These are phyloP conservation scores for Drosera capensis DNA, from an alignment of 148 eudicot genomes.

Conservation along the genomic window DNA sequence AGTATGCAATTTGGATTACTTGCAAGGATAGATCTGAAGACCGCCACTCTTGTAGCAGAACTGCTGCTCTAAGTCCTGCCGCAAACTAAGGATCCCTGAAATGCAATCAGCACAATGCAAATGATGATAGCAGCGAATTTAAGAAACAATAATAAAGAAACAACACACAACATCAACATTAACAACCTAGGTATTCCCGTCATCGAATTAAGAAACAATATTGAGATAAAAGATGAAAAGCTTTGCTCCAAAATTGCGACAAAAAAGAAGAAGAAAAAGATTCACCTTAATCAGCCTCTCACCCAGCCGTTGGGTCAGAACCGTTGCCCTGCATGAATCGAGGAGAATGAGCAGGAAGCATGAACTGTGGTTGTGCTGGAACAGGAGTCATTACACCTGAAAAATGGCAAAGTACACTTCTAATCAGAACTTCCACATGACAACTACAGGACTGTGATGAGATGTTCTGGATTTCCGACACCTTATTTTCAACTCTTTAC, in stretches of 20 bases:
- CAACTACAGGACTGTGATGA: not conserved
- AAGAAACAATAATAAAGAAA: too few species aligned
- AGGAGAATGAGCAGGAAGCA: constrained; percentile 74
- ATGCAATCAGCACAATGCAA: not conserved
- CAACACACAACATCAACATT: too few species aligned
- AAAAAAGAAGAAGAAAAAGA: too few species aligned
- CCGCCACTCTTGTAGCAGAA: constrained; percentile 94
- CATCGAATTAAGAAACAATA: not conserved
- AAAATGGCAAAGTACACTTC: constrained; percentile 1
- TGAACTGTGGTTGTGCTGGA: constrained; percentile 63
- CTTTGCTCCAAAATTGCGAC: too few species aligned
- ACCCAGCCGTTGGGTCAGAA: constrained; percentile 83
- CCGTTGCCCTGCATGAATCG: constrained; percentile 67
- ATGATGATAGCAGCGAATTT: not conserved
- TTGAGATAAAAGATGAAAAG: not conserved
- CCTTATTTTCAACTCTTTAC: not conserved
- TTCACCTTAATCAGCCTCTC: constrained; percentile 64
- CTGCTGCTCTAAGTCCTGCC: constrained; percentile 91
- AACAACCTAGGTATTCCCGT: too few species aligned
- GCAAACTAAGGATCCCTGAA: constrained; percentile 82
- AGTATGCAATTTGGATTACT: constrained; percentile 65
- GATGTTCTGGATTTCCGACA: not conserved
- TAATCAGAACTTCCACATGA: not conserved
- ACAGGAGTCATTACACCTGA: constrained; percentile 58
- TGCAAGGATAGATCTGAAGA: constrained; percentile 92